phyloP scores from a whole-genome alignment of 139 green algal species.

The Edaphochlamys debaryana region DNA sequence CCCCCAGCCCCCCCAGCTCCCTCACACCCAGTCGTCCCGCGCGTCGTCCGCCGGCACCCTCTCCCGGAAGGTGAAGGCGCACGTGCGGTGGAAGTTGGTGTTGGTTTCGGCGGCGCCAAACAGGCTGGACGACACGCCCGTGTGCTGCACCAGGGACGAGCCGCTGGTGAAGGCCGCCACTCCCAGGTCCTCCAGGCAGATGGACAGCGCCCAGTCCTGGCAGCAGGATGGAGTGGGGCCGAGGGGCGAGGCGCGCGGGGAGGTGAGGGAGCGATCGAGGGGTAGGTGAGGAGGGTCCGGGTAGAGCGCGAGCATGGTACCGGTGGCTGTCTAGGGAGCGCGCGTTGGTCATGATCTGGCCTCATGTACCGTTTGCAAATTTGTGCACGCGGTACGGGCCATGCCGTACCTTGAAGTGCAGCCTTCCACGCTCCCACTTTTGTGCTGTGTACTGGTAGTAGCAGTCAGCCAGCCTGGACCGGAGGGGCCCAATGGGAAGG shows the following conservation, averaged over 20 bases:
- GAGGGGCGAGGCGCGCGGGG: too few species aligned
- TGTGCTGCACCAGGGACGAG: slow-evolving; percentile 34
- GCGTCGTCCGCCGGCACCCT: slow-evolving; percentile 13
- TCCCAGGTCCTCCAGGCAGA: background rate
- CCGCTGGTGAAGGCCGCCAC: slow-evolving; percentile 3
- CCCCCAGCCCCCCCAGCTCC: too few species aligned
- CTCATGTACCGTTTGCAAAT: background rate
- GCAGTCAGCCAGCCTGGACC: too few species aligned
- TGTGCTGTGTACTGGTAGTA: too few species aligned
- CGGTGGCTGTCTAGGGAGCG: too few species aligned
- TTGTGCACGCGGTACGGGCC: too few species aligned
- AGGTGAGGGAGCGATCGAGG: too few species aligned
- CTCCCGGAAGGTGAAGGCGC: slow-evolving; percentile 27
- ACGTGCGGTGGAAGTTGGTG: slow-evolving; percentile 18
- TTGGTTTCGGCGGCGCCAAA: slow-evolving; percentile 4
- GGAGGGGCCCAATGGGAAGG: too few species aligned
- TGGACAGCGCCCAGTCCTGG: slow-evolving; percentile 30
- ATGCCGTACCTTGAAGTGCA: too few species aligned
- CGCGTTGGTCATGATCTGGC: background rate
- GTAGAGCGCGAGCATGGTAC: too few species aligned
- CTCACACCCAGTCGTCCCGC: slow-evolving; percentile 13
- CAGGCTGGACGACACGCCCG: slow-evolving; percentile 11
- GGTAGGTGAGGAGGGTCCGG: too few species aligned
- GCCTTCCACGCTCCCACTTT: too few species aligned
- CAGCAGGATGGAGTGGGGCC: background rate